phyloP scores from a whole-genome alignment of 495 filamentous ascomycete species.

The Trichocladium antarcticum region DNA sequence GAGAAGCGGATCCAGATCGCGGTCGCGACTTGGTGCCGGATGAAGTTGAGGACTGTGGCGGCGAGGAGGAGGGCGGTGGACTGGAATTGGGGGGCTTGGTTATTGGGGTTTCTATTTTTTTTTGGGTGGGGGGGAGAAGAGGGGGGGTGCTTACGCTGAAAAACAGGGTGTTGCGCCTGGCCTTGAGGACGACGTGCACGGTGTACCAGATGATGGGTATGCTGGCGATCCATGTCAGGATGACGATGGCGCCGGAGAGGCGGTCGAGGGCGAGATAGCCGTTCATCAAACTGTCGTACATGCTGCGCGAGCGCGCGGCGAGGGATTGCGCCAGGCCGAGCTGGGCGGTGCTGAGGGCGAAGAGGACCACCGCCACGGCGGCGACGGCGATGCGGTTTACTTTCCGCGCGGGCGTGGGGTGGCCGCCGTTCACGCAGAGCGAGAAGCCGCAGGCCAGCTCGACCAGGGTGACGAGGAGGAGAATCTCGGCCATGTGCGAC shows the following conservation, averaged over 20 bases:
- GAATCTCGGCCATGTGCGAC: slow-evolving; percentile 7
- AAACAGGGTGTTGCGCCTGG: slow-evolving; percentile 1
- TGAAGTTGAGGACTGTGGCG: slow-evolving; percentile 10
- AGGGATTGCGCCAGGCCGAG: slow-evolving; percentile 1
- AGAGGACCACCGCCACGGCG: slow-evolving; percentile 1
- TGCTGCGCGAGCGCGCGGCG: not conserved
- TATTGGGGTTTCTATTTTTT: not conserved
- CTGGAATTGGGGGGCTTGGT: not conserved
- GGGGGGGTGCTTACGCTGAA: slow-evolving; percentile 1
- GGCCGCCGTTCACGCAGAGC: slow-evolving; percentile 5
- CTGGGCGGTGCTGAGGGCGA: slow-evolving; percentile 4
- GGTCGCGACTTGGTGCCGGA: no score
- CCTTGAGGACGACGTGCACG: slow-evolving; percentile 5
- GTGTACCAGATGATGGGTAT: slow-evolving; percentile 3
- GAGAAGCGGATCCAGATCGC: no score
- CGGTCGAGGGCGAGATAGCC: not conserved
- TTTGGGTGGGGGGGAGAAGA: not conserved
- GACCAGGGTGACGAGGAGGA: slow-evolving; percentile 15
- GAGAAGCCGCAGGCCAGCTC: slow-evolving; percentile 18
- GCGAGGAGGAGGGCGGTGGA: slow-evolving; percentile 7
- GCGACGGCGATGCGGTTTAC: not conserved
- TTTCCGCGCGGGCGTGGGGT: not conserved
- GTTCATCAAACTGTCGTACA: not conserved
- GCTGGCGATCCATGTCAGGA: slow-evolving; percentile 15
- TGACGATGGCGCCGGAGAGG: not conserved